Conservation (phyloP, 441 rosid species). For the Mallotus repandus region DNA sequence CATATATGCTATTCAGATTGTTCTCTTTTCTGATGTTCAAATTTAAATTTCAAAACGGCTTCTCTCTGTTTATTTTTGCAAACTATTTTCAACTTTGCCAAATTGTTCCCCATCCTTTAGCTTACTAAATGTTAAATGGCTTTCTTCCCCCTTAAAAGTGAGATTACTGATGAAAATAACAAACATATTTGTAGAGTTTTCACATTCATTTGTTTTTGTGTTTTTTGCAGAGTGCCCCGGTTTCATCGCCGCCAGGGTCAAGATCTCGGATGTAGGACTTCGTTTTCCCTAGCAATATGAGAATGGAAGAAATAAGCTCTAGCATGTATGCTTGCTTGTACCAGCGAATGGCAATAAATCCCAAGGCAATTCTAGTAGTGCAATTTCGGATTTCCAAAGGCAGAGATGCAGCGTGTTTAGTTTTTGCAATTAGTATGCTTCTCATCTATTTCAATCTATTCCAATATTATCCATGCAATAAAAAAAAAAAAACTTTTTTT, state of each 20-base stretch:
- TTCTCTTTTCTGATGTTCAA: neutral
- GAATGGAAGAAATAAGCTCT: neutral
- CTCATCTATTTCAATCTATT: neutral
- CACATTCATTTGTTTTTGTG: neutral
- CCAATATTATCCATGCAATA: neutral
- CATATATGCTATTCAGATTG: neutral
- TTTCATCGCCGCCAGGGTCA: constrained; percentile 36
- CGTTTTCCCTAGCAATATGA: neutral
- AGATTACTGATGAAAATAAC: neutral
- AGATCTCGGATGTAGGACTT: constrained; percentile 50
- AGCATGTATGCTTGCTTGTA: neutral
- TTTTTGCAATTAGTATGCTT: neutral
- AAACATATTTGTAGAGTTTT: neutral
- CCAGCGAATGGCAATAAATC: neutral
- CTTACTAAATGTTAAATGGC: too few relatives aligned
- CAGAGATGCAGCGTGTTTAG: neutral
- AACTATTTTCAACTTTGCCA: neutral
- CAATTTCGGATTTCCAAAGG: neutral
- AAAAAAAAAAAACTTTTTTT: too few relatives aligned
- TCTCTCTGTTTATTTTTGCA: neutral
- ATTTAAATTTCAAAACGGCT: neutral
- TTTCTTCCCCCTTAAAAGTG: neutral
- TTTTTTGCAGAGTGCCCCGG: constrained; percentile 50
- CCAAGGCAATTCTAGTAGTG: neutral
- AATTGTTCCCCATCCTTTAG: too few relatives aligned